Base-by-base conservation (phyloP, 805 yeast species). In the Ogataea ramenticola region DNA sequence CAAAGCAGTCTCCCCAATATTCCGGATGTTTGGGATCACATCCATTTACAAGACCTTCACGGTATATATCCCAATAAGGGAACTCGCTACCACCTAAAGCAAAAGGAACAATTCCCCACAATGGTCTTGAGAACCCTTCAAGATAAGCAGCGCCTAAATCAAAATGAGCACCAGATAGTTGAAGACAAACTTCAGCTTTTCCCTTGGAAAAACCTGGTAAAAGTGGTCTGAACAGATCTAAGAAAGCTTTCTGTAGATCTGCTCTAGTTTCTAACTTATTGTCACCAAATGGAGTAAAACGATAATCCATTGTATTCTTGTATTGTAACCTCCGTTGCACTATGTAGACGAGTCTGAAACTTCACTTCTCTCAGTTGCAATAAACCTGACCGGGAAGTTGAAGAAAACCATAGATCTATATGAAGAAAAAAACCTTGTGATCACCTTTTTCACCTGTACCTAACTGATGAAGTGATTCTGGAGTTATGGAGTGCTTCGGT, bases 51-150 rank as follows among this genome's bases (percentile, higher is more conserved):
- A 61, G 42, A 1, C 65, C 66, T 29, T 40, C 46, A 11, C 50
- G 46, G 46, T 46, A 60, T 33, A 52, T 35, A 19, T 48, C 59
- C 56, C 56, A 49, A 36, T 60, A 49, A 16, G 53, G 49, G 47
- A 56, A 57, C 3, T 27, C 19, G 12, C 41, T 34, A 12, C 41
- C 41, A 7, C 63, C 61, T 6, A 44, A 43, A 21, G 39, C 56
- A 26, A 46, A 49, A 3, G 65, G 60, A 3, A 56, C 64, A 26
- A 59, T 45, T 16, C 64, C 65, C 64, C 63, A 61, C 43, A 61
- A 42, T 1, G 61, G 57, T 22, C 66, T 44, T 6, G 61, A 52
- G 35, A 54, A 61, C 1, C 65, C 65, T 43, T 61, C 64, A 10
- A 60, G 46, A 16, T 50, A 49, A 4, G 59, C 55, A 11, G 62